Conservation (phyloP, 2,329 filamentous ascomycete genomes). For the Paracamarosporium sp. region DNA sequence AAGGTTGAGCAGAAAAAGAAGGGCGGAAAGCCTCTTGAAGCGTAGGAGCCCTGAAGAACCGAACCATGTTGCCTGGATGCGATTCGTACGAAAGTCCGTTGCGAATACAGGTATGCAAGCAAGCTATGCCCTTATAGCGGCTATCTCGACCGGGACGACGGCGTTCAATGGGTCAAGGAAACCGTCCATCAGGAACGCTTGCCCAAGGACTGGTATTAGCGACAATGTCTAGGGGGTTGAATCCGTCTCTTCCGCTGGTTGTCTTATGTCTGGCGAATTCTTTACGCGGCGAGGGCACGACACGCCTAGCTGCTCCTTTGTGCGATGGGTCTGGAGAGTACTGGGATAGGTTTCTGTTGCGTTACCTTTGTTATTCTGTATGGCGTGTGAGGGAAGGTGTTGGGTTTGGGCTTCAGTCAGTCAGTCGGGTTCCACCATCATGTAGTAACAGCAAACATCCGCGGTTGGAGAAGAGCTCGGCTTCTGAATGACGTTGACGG, state of each 20-base stretch:
- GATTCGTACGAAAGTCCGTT: background rate
- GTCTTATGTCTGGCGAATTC: background rate
- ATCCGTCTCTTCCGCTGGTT: background rate
- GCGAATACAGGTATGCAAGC: background rate
- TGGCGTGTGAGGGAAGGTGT: constrained; percentile 9
- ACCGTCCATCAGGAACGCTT: background rate
- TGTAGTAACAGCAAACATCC: constrained; percentile 12
- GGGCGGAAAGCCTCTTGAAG: constrained; percentile 67
- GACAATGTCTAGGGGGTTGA: background rate
- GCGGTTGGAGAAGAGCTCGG: background rate
- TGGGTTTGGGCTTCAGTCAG: constrained; percentile 8
- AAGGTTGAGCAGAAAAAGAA: constrained; percentile 99
- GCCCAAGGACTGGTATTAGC: background rate
- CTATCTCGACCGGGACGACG: background rate
- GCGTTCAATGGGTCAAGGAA: background rate
- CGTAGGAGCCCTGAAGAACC: constrained; percentile 15
- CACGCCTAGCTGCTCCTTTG: background rate
- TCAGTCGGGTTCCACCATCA: constrained; percentile 9
- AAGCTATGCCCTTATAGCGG: background rate
- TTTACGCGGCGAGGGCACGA: background rate
- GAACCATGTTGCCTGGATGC: background rate
- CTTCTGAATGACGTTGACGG: too few species aligned
- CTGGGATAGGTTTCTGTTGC: background rate
- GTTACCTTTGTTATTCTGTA: constrained; percentile 5
- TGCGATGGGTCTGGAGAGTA: background rate